phyloP scores from a whole-genome alignment of 768 basidiomycete genomes.

The Tephrocybe sp. region DNA sequence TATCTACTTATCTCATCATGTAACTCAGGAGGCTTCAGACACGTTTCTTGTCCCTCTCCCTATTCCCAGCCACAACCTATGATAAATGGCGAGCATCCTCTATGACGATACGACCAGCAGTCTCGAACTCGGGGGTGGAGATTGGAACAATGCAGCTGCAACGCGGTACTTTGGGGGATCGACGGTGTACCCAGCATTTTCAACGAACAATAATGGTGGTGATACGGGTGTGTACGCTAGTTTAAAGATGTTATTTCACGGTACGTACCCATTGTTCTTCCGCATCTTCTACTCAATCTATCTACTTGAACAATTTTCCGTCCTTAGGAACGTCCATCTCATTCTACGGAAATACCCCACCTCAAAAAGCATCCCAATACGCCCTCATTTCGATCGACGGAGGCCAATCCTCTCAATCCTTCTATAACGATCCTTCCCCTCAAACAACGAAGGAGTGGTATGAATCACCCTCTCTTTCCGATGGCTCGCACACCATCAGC shows the following conservation, averaged over 20 bases:
- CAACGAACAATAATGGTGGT: not conserved
- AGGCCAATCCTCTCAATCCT: conserved; percentile 14
- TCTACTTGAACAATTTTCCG: not conserved
- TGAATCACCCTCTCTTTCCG: conserved; percentile 21
- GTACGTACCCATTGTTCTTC: not conserved
- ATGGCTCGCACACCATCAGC: conserved; percentile 22
- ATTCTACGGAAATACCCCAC: conserved; percentile 23
- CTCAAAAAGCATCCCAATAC: conserved; percentile 13
- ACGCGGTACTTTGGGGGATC: conserved; percentile 3
- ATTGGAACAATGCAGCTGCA: not conserved
- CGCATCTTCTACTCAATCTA: too few relatives aligned
- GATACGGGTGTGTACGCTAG: not conserved
- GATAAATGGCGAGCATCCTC: conserved; percentile 10
- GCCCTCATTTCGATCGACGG: conserved; percentile 24
- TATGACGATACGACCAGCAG: not conserved
- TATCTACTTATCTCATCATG: too few relatives aligned
- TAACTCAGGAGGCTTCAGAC: too few relatives aligned
- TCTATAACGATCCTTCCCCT: conserved; percentile 24
- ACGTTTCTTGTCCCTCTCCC: too few relatives aligned
- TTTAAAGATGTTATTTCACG: conserved; percentile 1
- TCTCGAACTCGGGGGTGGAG: not conserved
- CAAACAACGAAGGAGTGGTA: conserved; percentile 27
- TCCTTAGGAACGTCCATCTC: conserved; percentile 24
- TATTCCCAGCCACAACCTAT: too few relatives aligned
- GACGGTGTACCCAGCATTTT: not conserved